Percentiles rank a stretch among this genome's conserved stretches.
Evolutionary conservation across 495 filamentous ascomycete species (phyloP).

Genomic region (Tuber microsphaerosporum): DNA sequence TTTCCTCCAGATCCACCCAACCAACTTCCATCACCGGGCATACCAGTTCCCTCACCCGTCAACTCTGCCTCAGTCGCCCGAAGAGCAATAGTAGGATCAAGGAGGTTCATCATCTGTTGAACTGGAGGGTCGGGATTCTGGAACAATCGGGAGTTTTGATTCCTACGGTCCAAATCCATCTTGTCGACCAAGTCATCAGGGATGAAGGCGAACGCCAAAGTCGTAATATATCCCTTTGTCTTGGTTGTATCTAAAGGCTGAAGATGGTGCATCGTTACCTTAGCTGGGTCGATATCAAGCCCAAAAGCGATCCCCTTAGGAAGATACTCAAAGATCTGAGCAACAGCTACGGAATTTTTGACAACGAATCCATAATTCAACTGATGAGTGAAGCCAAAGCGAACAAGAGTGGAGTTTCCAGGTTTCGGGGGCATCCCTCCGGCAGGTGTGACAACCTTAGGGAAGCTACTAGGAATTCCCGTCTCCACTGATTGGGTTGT

Average conservation of each 20-base stretch:
- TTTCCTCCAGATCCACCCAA: constrained; percentile 27
- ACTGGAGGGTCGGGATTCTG: constrained; percentile 55
- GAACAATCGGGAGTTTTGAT: constrained; percentile 67
- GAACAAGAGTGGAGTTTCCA: constrained; percentile 60
- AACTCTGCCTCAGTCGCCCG: constrained; percentile 49
- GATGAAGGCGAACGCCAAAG: constrained; percentile 67
- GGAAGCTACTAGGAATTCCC: constrained; percentile 57
- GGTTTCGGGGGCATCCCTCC: constrained; percentile 47
- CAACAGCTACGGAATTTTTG: constrained; percentile 57
- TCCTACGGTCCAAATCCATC: constrained; percentile 58
- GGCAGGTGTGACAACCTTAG: constrained; percentile 64
- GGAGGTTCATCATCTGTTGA: constrained; percentile 63
- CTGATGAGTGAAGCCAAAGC: constrained; percentile 72
- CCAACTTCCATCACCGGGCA: constrained; percentile 23
- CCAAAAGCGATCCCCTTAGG: constrained; percentile 68
- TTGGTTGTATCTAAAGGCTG: constrained; percentile 67
- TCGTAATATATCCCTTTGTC: constrained; percentile 71
- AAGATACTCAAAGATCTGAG: constrained; percentile 79
- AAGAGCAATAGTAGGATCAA: constrained; percentile 79
- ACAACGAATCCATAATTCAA: constrained; percentile 82
- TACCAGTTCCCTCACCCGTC: constrained; percentile 18
- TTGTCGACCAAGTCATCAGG: constrained; percentile 58
- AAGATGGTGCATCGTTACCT: constrained; percentile 64
- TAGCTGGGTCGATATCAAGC: constrained; percentile 47
- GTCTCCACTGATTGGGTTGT: constrained; percentile 41